Conservation (phyloP, 2,329 filamentous ascomycete genomes). For the Fusarium luffae region DNA sequence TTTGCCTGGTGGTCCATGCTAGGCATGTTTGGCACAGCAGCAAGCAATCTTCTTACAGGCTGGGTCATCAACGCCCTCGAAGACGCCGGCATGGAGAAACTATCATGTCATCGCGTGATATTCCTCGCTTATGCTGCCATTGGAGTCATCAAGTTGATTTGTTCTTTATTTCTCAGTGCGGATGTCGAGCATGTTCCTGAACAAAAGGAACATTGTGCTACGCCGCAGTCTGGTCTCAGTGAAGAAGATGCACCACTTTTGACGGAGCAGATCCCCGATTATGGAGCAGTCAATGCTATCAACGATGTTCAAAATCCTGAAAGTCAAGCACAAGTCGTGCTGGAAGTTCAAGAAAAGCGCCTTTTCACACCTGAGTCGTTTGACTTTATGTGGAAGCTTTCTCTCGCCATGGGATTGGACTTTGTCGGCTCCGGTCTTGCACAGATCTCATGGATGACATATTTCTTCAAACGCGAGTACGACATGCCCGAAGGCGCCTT, state of each 20-base stretch:
- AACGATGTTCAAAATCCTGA: neutral
- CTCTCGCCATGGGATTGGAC: constrained; percentile 32
- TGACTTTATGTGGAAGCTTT: constrained; percentile 39
- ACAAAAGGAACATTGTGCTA: constrained; percentile 19
- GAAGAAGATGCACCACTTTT: constrained; percentile 31
- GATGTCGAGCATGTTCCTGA: constrained; percentile 24
- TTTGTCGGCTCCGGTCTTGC: constrained; percentile 40
- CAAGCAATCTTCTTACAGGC: constrained; percentile 35
- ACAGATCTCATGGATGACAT: constrained; percentile 43
- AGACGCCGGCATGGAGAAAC: constrained; percentile 10
- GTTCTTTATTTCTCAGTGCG: constrained; percentile 18
- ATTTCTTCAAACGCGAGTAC: constrained; percentile 41
- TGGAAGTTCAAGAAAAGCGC: neutral
- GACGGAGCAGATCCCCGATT: neutral
- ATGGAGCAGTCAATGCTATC: constrained; percentile 13
- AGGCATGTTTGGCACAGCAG: constrained; percentile 39
- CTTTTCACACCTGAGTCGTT: constrained; percentile 34
- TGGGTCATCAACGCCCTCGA: constrained; percentile 33
- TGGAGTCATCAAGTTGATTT: constrained; percentile 32
- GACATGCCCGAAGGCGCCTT: constrained; percentile 36
- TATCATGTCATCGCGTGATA: constrained; percentile 28
- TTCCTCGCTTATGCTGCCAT: constrained; percentile 31
- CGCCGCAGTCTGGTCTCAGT: neutral
- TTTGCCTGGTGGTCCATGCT: constrained; percentile 44
- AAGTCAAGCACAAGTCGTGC: neutral